These are phyloP conservation scores for Pseudogymnoascus sp. DNA, from an alignment of 2,329 filamentous ascomycete genomes.

Conservation along the genomic window DNA sequence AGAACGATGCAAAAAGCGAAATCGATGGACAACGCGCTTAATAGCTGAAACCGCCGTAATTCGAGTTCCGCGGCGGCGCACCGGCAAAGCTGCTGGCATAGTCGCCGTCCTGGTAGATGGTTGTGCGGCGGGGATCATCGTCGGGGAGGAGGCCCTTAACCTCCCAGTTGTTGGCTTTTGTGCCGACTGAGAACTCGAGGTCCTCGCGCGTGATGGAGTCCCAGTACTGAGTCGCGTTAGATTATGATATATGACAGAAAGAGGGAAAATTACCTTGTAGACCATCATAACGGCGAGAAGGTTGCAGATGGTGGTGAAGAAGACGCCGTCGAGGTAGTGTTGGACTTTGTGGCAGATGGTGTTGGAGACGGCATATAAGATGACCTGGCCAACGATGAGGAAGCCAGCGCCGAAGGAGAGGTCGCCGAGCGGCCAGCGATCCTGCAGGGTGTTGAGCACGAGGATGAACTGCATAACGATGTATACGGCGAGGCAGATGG, in stretches of 20 bases:
- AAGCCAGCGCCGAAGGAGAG: slow-evolving; percentile 86
- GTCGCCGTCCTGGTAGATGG: slow-evolving; percentile 27
- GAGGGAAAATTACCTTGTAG: slow-evolving; percentile 64
- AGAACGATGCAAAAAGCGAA: neutral
- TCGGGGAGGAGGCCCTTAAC: slow-evolving; percentile 70
- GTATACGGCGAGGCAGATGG: slow-evolving; percentile 77
- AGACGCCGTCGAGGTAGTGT: slow-evolving; percentile 90
- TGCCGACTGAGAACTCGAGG: slow-evolving; percentile 93
- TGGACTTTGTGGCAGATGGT: slow-evolving; percentile 74
- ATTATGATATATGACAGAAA: slow-evolving; percentile 24
- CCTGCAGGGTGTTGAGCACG: slow-evolving; percentile 81
- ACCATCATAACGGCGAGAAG: slow-evolving; percentile 98
- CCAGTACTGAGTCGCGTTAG: slow-evolving; percentile 63
- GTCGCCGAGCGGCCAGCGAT: slow-evolving; percentile 90
- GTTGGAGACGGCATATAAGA: slow-evolving; percentile 82
- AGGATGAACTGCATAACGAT: slow-evolving; percentile 79
- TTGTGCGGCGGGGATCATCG: slow-evolving; percentile 26
- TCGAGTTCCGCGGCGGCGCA: slow-evolving; percentile 22
- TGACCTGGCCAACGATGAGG: slow-evolving; percentile 83
- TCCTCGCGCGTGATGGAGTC: slow-evolving; percentile 98
- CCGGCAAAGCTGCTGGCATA: slow-evolving; percentile 20
- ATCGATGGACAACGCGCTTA: slow-evolving; percentile 11
- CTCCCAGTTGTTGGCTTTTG: slow-evolving; percentile 95
- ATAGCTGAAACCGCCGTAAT: slow-evolving; percentile 26
- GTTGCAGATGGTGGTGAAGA: slow-evolving; percentile 92